Evolutionary conservation across 2,329 filamentous ascomycete species (phyloP).

Genomic region (Aspergillus sp.): DNA sequence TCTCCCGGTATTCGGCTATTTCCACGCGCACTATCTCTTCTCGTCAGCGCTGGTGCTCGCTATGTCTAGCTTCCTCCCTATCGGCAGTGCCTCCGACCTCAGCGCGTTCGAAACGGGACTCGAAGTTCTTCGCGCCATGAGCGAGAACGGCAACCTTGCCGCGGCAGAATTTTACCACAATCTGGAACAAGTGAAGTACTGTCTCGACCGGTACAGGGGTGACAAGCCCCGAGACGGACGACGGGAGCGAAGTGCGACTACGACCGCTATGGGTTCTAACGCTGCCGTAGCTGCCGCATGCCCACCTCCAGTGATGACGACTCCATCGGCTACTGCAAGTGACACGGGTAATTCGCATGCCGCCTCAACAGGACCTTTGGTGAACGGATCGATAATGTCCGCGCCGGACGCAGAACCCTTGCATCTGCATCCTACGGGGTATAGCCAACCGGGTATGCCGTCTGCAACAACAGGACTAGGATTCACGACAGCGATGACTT

Average conservation of each 20-base stretch:
- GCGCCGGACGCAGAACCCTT: neutral
- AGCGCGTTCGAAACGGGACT: conserved; percentile 31
- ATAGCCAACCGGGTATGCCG: neutral
- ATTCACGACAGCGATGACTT: conserved; percentile 38
- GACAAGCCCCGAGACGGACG: conserved; percentile 1
- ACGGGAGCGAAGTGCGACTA: neutral
- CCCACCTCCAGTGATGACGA: neutral
- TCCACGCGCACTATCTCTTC: conserved; percentile 41
- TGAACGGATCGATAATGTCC: neutral
- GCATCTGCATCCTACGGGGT: neutral
- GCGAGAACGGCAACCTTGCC: conserved; percentile 35
- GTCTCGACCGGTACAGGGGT: conserved; percentile 24
- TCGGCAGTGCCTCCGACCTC: conserved; percentile 29
- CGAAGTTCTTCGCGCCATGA: conserved; percentile 31
- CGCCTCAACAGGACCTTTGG: neutral
- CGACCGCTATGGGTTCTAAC: neutral
- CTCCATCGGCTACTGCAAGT: neutral
- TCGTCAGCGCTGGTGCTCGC: conserved; percentile 37
- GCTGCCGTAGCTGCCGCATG: neutral
- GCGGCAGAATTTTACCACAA: conserved; percentile 35
- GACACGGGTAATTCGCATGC: neutral
- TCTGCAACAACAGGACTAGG: conserved; percentile 18
- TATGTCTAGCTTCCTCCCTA: conserved; percentile 35
- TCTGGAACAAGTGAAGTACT: conserved; percentile 31
- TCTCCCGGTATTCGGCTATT: conserved; percentile 39